Conservation (phyloP, 2,329 filamentous ascomycete genomes). For the Diplodia intermedia region DNA sequence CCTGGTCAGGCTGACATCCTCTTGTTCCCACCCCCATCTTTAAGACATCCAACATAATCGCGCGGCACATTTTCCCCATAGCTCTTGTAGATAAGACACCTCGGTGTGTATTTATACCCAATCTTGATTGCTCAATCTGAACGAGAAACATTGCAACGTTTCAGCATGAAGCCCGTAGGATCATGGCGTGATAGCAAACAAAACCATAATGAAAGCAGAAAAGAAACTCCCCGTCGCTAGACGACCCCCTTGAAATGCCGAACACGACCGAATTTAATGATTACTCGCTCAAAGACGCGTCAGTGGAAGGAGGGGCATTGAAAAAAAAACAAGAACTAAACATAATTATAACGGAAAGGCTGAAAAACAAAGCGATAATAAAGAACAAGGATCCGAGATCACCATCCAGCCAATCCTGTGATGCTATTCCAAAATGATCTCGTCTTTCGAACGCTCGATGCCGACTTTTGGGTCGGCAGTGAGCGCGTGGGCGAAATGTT, state of each 20-base stretch:
- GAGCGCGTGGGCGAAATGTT: background rate
- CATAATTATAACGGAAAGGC: slow-evolving; percentile 11
- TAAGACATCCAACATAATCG: background rate
- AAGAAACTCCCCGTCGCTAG: slow-evolving; percentile 13
- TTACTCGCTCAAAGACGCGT: slow-evolving; percentile 24
- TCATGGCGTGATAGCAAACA: slow-evolving; percentile 10
- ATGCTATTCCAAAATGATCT: slow-evolving; percentile 30
- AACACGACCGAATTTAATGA: background rate
- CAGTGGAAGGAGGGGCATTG: slow-evolving; percentile 6
- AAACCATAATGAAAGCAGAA: background rate
- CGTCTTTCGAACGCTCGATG: slow-evolving; percentile 18
- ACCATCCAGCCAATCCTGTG: slow-evolving; percentile 28
- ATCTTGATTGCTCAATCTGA: slow-evolving; percentile 8
- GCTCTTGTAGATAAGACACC: background rate
- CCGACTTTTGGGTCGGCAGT: slow-evolving; percentile 4
- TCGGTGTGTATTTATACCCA: slow-evolving; percentile 2
- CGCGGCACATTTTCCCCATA: background rate
- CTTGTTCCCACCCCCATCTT: background rate
- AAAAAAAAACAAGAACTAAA: slow-evolving; percentile 12
- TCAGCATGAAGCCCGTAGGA: slow-evolving; percentile 20
- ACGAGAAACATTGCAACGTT: slow-evolving; percentile 2
- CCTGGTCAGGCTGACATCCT: too few relatives aligned
- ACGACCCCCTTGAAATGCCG: slow-evolving; percentile 25
- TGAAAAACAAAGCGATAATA: background rate
- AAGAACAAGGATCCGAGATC: background rate